Evolutionary conservation across 768 basidiomycete genomes (phyloP).

Genomic region (Tylopilus intermedius): DNA sequence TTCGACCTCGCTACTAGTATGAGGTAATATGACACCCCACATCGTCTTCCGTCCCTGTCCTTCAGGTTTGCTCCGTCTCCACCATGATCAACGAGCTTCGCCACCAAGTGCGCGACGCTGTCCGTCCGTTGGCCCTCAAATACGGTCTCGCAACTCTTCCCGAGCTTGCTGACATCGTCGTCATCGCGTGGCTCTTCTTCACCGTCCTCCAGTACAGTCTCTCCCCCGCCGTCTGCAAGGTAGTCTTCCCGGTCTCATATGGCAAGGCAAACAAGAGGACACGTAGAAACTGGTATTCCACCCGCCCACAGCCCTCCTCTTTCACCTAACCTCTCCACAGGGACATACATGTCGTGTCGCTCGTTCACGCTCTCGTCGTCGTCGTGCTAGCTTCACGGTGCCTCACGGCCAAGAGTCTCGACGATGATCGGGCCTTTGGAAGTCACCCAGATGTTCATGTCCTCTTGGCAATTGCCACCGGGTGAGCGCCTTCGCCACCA

Average conservation of each 20-base stretch:
- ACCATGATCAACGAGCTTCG: constrained; percentile 29
- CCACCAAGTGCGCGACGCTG: constrained; percentile 25
- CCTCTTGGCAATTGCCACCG: constrained; percentile 64
- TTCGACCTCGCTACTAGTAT: background rate
- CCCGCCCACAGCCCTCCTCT: background rate
- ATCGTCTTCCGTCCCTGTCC: background rate
- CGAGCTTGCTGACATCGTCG: constrained; percentile 49
- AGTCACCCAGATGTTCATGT: constrained; percentile 58
- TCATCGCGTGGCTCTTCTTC: constrained; percentile 54
- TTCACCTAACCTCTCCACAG: constrained; percentile 32
- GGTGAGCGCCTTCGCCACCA: constrained; percentile 37
- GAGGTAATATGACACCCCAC: constrained; percentile 12
- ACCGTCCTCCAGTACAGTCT: constrained; percentile 52
- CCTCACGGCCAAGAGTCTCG: constrained; percentile 43
- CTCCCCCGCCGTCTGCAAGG: constrained; percentile 48
- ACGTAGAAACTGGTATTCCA: constrained; percentile 54
- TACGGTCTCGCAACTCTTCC: constrained; percentile 54
- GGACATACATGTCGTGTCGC: constrained; percentile 68
- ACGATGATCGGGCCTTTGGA: constrained; percentile 68
- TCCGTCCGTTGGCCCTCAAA: constrained; percentile 25
- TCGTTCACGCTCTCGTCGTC: constrained; percentile 65
- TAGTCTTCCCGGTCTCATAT: constrained; percentile 47
- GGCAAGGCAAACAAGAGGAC: constrained; percentile 42
- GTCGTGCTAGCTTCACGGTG: constrained; percentile 58
- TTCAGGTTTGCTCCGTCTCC: background rate